These are phyloP conservation scores for Monosporascus cannonballus DNA, from an alignment of 2,329 filamentous ascomycete genomes.

Conservation along the genomic window DNA sequence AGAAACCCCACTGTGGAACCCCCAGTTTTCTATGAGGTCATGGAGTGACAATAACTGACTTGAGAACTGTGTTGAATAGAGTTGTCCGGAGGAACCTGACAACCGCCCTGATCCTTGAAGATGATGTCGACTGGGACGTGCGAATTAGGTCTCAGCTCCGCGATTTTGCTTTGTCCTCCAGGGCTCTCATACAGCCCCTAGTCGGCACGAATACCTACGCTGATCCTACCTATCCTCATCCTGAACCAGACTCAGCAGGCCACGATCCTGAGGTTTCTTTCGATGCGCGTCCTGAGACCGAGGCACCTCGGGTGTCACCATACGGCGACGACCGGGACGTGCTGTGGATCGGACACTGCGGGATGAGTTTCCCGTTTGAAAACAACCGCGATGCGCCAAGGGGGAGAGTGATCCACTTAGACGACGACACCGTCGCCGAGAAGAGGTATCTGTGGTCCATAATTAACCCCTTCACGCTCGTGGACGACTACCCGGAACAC, in stretches of 20 bases:
- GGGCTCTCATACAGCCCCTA: slow-evolving; percentile 14
- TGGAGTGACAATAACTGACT: not conserved
- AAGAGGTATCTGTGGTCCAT: slow-evolving; percentile 23
- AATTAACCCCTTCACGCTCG: slow-evolving; percentile 28
- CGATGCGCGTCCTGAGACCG: slow-evolving; percentile 10
- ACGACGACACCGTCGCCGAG: slow-evolving; percentile 28
- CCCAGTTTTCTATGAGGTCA: too few relatives aligned
- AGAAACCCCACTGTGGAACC: not conserved
- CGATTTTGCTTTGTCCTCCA: slow-evolving; percentile 18
- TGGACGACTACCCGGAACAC: slow-evolving; percentile 30
- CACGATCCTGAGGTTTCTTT: slow-evolving; percentile 10
- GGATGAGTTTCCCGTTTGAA: slow-evolving; percentile 21
- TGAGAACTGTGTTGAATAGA: slow-evolving; percentile 12
- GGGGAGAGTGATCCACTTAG: slow-evolving; percentile 19
- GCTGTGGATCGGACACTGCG: slow-evolving; percentile 43
- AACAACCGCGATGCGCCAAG: slow-evolving; percentile 9
- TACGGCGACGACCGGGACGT: slow-evolving; percentile 46
- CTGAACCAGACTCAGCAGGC: not conserved
- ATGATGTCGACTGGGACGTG: slow-evolving; percentile 44
- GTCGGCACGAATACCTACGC: slow-evolving; percentile 8
- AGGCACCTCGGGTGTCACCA: slow-evolving; percentile 27
- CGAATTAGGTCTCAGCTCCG: slow-evolving; percentile 34
- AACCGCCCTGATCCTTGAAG: slow-evolving; percentile 39
- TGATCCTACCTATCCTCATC: slow-evolving; percentile 22
- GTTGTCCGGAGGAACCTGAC: slow-evolving; percentile 38